Base-by-base conservation (phyloP, 768 basidiomycete genomes). In the Tulasnella calospora region DNA sequence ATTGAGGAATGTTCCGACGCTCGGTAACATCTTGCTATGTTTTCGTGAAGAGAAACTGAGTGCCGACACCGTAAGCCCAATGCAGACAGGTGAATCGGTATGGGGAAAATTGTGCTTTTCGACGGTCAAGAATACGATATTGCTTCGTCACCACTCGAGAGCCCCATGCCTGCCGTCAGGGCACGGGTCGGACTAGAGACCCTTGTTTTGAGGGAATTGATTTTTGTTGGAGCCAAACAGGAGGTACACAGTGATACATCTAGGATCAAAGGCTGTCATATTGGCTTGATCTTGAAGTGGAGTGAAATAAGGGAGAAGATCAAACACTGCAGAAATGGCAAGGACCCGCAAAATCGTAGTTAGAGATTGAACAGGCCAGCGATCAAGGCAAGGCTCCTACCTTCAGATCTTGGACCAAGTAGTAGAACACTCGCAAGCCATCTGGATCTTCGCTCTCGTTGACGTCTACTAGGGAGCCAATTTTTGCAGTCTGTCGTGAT, bases 231-330 rank as follows among this genome's bases (percentile, higher is more conserved):
- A 30, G 61, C 71, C 47, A 17, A 72, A 38, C 71, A 41, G 33
- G 12, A 72, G 71, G 71, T 33, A n/a, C 27, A 79, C 78, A 75
- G 46, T 33, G 35, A 36, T 44, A 36, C 23, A 67, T 38, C 40
- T 10, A 71, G 35, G 9, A 67, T 33, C 46, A 13, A 17, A 44
- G 71, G 41, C 72, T 55, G 35, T 86, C 90, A 95, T 82, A 95
- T 98, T 21, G 98, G 98, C 88, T 99, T 99, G 89, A 99, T 99
- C 87, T 99, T 99, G 92, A 99, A 99, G 88, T 99, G 97, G 47
- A 99, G 90, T 3, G 95, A 95, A 84, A 99, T 99, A 80, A 99
- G 89, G 12, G 98, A 98, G 85, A 99, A 98, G 81, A 99, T 96
- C 79, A 98, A 89, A 86, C 96, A 98, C 97, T 99, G 82, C 8